Evolutionary conservation across 2,329 filamentous ascomycete species (phyloP), one percentile per base, ranked within the genome.

Genomic region (Colletotrichum eleusines): DNA sequence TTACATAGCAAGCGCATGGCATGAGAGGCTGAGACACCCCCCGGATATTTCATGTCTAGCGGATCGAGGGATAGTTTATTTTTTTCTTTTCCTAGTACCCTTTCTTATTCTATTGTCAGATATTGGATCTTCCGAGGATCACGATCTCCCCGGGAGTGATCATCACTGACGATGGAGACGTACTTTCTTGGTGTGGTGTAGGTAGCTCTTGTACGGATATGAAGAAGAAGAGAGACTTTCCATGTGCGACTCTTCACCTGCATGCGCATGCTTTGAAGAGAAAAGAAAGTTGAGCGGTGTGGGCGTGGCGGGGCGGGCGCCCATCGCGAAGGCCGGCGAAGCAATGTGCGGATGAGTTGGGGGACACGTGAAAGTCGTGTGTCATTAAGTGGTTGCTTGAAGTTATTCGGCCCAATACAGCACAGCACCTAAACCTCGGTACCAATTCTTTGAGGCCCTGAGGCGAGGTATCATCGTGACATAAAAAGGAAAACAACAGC

Each of bases 1-100:
- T 64, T 69, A 71, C 69, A 69, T 69, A 71, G 69, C 69, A 65
- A 69, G 69, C 65, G 69, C 55, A 63, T 69, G 69, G 44, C 46
- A 50, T 40, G 38, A 68, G 42, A 66, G 9, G 35, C 44, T 20
- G 58, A 48, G 51, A 54, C 46, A 59, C 23, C 16, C 14, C 68
- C 50, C 53, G 46, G 59, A 69, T 33, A 63, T 33, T 55, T 35
- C 46, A n/a, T 54, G 69, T 62, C 46, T 63, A 54, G 58, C 44
- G 60, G 68, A 63, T 50, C 53, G 38, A 18, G 20, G 18, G 35
- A 28, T 16, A 50, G 38, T 7, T 31, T 66, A 48, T 20, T 23
- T 28, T 55, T 40, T n/a, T 38, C 46, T 40, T 26, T 26, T 44
- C 14, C n/a, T 12, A 16, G 38, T 23, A 50, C 42, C 28, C 12